Percentiles rank a stretch among this genome's conserved stretches.
phyloP scores from a whole-genome alignment of 2,329 filamentous ascomycete species.

The Plectosphaerella plurivora region DNA sequence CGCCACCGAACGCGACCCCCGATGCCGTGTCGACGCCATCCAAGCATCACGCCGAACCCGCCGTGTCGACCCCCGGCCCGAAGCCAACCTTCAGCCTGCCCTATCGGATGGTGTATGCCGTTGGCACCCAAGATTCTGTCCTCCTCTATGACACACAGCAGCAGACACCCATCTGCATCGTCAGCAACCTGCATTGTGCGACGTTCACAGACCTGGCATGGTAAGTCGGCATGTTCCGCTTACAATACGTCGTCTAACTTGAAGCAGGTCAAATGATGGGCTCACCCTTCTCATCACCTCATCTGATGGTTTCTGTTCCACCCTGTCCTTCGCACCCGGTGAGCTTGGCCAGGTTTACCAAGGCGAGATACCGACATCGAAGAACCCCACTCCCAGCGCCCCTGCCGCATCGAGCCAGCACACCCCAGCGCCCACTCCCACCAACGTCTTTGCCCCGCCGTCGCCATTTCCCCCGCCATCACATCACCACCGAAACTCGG shows the following conservation, averaged over 20 bases:
- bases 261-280: conserved; percentile 43
- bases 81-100: conserved; percentile 76
- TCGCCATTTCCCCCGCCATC: conserved; percentile 45
- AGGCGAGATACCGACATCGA: conserved; percentile 55
- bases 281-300: conserved; percentile 81
- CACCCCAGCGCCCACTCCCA: conserved; percentile 69
- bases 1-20: conserved; percentile 51
- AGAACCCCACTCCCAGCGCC: conserved; percentile 34
- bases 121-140: conserved; percentile 94
- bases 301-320: conserved; percentile 95
- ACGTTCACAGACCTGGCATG: conserved; percentile 96
- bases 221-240: conserved; percentile 47
- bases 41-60: conserved; percentile 33
- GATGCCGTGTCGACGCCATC: conserved; percentile 40
- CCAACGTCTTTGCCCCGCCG: conserved; percentile 55
- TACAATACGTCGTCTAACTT: neutral
- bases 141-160: conserved; percentile 97
- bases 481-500: conserved; percentile 55
- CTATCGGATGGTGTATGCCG: conserved; percentile 93
- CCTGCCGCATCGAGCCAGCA: conserved; percentile 52
- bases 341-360: conserved; percentile 82
- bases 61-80: conserved; percentile 43
- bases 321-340: conserved; percentile 74
- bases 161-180: conserved; percentile 85
- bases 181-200: conserved; percentile 95